Base-by-base conservation (phyloP, 306 rosid genomes). In the Pachyrhizus erosus region DNA sequence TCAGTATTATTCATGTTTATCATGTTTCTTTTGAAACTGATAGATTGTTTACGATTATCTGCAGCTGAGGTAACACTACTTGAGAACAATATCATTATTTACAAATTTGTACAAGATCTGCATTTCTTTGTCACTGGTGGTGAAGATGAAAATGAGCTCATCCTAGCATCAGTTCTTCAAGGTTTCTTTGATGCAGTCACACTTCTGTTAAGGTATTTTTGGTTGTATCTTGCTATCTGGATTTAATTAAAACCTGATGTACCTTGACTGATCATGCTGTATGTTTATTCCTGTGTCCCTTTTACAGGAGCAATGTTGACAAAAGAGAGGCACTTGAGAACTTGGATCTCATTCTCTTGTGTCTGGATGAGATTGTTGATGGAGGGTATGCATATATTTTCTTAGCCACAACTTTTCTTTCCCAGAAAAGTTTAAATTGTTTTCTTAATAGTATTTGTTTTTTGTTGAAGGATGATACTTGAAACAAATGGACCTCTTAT, bases 71-170 rank as follows among this genome's bases (percentile, higher is more conserved):
- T 93, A 78, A 88, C 98, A 76, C 85, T 93, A 87, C 93, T 96
- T 21, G 92, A 96, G 87, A 88, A 87, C 93, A 92, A 89, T 49
- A 66, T 93, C 78, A 83, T 96, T 43, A 81, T 92, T 66, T 96
- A 93, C 85, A 93, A 93, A 87, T 96, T 96, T 62, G 89, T 85
- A 71, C 98, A 96, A 84, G 99, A 96, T 90, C 89, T 96, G 84
- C 99, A 96, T 86, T 93, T 96, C 87, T 96, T 92, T 85, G 97
- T 96, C 72, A 92, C 99, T 17, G 98, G 98, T 39, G 89, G 97
- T 80, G 99, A 93, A 29, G 94, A 92, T 77, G 97, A 96, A 86
- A 93, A 96, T 49, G 99, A 93, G 80, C 93, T 96, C 81, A 89
- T 96, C 86, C 89, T 93, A 72, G 90, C 94, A 74, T 89, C 97